Evolutionary conservation across 164 flowering plant species (phyloP), one percentile per base, ranked within the genome.

Genomic region (Nymphaea colorata): DNA sequence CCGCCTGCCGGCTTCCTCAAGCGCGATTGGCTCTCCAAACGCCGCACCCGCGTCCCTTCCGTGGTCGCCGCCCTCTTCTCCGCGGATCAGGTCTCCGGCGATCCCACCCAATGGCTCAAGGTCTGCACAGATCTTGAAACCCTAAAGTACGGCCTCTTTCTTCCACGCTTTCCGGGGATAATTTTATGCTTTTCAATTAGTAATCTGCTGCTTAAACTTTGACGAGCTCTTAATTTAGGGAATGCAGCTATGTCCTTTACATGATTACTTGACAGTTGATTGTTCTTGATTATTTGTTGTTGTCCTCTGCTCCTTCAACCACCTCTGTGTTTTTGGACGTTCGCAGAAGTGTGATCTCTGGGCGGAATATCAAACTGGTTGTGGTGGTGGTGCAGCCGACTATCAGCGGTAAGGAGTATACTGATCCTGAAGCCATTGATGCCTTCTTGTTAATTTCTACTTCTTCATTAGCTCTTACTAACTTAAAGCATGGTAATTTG

Each of bases 91-190:
- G 78, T 94, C 43, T 82, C 82, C 42, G 95, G 93, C n/a, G 99
- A 90, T 68, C 99, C 97, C 10, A 82, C 95, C 5, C 92, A 88
- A 82, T 91, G 97, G 97, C 83, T 83, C 61, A 89, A 87, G 77
- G 82, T 94, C 83, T 94, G 93, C 86, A 80, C 88, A 77, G 85
- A 86, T 72, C 84, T 94, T 57, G 99, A 94, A 14, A 71, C 78
- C 66, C 84, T 91, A 78, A 94, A 91, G 95, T 89, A 82, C 64
- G 79, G 43, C n/a, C 42, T 61, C 65, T 43, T 59, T 72, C 64
- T 61, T 17, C 62, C 73, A 61, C 69, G 57, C 42, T 41, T 25
- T 15, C 64, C 44, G 44, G 57, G 14, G 60, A 41, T 63, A 44
- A 42, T 60, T 51, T 10, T 45, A 10, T 3, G 55, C 12, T 2